These are phyloP conservation scores for Phytophthora kernoviae DNA, from an alignment of 352 stramenopile genomes.

Conservation along the genomic window DNA sequence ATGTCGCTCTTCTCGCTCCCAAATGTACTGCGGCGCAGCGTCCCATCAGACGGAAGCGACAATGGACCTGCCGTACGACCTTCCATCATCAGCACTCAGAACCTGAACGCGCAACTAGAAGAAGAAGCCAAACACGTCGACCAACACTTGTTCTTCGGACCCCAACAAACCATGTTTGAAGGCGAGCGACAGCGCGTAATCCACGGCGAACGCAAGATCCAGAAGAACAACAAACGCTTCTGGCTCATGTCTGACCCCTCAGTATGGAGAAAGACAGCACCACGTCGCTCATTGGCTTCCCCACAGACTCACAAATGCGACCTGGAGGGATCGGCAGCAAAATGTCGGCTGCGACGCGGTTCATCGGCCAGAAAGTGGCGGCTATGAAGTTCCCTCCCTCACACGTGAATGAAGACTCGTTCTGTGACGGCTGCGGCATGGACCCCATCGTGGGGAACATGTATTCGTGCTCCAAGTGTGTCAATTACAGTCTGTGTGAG, in stretches of 20 bases:
- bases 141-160: constrained; percentile 84
- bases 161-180: constrained; percentile 73
- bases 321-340: constrained; percentile 50
- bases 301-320: constrained; percentile 44
- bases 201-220: constrained; percentile 86
- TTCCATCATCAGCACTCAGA: constrained; percentile 62
- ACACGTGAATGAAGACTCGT: constrained; percentile 88
- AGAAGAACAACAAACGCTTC: constrained; percentile 82
- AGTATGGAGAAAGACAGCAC: constrained; percentile 82
- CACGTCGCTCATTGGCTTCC: constrained; percentile 72
- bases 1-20: constrained; percentile 88
- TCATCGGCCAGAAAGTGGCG: constrained; percentile 81
- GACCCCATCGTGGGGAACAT: constrained; percentile 88
- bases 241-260: constrained; percentile 88
- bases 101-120: constrained; percentile 78
- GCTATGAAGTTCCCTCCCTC: constrained; percentile 75
- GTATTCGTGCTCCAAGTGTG: constrained; percentile 88
- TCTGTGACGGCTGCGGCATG: constrained; percentile 91
- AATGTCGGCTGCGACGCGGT: constrained; percentile 73
- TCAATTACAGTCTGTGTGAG: constrained; percentile 85
- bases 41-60: constrained; percentile 58
- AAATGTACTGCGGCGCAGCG: constrained; percentile 65
- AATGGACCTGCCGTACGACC: constrained; percentile 46
- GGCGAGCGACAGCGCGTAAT: constrained; percentile 83
- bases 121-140: constrained; percentile 67